A percentile compares a stretch with the other conserved stretches of the same genome.
These are phyloP conservation scores for Blastobotrys buckinghamii DNA, from an alignment of 1,139 yeast species.

Conservation along the genomic window DNA sequence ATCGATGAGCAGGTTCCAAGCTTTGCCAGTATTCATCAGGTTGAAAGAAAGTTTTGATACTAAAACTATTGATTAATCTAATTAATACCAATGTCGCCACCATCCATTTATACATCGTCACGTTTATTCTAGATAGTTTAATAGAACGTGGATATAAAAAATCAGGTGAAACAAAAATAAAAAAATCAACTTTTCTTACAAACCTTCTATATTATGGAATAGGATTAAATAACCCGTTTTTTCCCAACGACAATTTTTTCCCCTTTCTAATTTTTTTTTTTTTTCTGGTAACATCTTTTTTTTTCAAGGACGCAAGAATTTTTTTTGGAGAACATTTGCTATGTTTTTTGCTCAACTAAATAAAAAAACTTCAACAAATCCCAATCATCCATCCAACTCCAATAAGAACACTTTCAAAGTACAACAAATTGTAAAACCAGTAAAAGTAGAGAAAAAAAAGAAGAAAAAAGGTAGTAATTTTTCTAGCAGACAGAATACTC, in stretches of 20 bases:
- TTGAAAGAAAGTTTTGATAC: conserved; percentile 74
- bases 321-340: not conserved
- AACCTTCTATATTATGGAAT: not conserved
- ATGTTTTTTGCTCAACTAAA: conserved; percentile 20
- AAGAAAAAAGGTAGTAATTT: not conserved
- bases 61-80: conserved; percentile 58
- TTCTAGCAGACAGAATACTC: not conserved
- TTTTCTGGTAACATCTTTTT: not conserved
- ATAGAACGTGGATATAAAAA: not conserved
- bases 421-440: conserved; percentile 2
- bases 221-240: too few species aligned
- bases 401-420: conserved; percentile 13
- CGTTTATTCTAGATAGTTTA: not conserved
- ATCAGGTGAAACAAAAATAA: not conserved
- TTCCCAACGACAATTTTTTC: not conserved
- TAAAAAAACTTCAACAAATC: conserved; percentile 10
- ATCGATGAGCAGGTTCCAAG: conserved; percentile 81
- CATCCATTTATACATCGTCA: not conserved
- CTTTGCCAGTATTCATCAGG: conserved; percentile 96
- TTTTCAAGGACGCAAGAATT: too few species aligned
- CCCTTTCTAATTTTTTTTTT: not conserved
- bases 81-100: conserved; percentile 28
- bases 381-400: conserved; percentile 18
- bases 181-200: not conserved
- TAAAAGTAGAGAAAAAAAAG: conserved; percentile 3